Base-by-base conservation (phyloP, 805 yeast genomes). In the Limtongia smithiae region DNA sequence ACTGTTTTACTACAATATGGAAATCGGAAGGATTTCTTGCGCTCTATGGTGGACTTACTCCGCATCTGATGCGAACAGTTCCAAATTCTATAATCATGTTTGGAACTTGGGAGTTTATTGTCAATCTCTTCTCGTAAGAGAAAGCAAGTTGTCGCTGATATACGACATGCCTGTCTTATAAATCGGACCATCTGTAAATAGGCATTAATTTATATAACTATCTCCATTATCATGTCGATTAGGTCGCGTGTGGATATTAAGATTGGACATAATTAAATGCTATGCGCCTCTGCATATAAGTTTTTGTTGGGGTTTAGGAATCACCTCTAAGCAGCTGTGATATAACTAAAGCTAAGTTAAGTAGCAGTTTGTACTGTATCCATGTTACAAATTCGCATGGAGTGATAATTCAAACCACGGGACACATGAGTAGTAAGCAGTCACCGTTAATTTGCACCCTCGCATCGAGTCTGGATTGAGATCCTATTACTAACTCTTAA, bases 31-130 rank as follows among this genome's bases (percentile, higher is more conserved):
- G 99, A 1, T 68, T 91, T 44, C 82, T 77, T 6, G 84, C 96
- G 11, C 85, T 93, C 88, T 93, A 93, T 65, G 96, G 99, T 48
- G 99, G 99, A 0, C 74, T 93, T 62, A 93, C 99, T 1, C 97
- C 99, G 3, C 99, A 93, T 69, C 72, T 93, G 62, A 77, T 93
- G 71, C 80, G 98, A 68, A 93, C 98, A 0, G 98, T 93, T 44
- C 99, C 99, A 2, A 93, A 93, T 69, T 85, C 95, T 63, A 89
- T 93, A 65, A 91, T 93, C 60, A 93, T 93, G 98, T 93, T 93
- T 72, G 98, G 99, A 39, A 90, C 97, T 2, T 93, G 97, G 97
- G 99, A 93, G 65, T 66, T 93, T 30, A 80, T 85, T 47, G 80
- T 83, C 41, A 76, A 75, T 49, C 58, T 79, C n/a, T 67, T 82